Evolutionary conservation across 305 asterid species (phyloP).

Genomic region (Coffea humblotiana): DNA sequence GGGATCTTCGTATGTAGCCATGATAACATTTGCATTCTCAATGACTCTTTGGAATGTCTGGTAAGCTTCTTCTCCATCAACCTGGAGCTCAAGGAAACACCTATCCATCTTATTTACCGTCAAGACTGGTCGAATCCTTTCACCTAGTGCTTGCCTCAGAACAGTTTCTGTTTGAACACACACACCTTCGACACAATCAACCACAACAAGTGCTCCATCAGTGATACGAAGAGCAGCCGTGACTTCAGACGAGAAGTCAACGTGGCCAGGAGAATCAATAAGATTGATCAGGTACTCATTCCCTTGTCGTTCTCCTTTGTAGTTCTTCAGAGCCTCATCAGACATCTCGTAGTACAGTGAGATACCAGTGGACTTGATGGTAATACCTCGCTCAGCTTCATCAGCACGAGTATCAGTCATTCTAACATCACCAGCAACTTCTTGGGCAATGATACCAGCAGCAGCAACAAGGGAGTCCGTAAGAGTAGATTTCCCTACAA

Average conservation of each 20-base stretch:
- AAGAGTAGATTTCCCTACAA: slow-evolving; percentile 50
- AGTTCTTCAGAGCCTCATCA: slow-evolving; percentile 29
- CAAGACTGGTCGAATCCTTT: slow-evolving; percentile 46
- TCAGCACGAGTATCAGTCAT: slow-evolving; percentile 54
- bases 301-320: slow-evolving; percentile 35
- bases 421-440: slow-evolving; percentile 49
- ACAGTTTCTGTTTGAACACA: slow-evolving; percentile 54
- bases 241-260: slow-evolving; percentile 52
- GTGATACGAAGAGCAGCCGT: slow-evolving; percentile 56
- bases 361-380: slow-evolving; percentile 52
- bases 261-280: slow-evolving; percentile 52
- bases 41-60: slow-evolving; percentile 43
- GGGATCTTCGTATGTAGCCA: slow-evolving; percentile 46
- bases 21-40: slow-evolving; percentile 44
- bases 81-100: slow-evolving; percentile 53
- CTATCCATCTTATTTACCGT: slow-evolving; percentile 45
- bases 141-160: slow-evolving; percentile 48
- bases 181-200: slow-evolving; percentile 46
- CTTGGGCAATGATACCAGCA: slow-evolving; percentile 55
- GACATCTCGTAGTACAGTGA: slow-evolving; percentile 49
- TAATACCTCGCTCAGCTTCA: slow-evolving; percentile 52
- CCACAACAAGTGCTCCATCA: slow-evolving; percentile 52
- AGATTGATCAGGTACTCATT: slow-evolving; percentile 51
- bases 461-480: slow-evolving; percentile 54
- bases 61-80: slow-evolving; percentile 53